Evolutionary conservation across 441 rosid species (phyloP).

Genomic region (Euphorbia celastroides): DNA sequence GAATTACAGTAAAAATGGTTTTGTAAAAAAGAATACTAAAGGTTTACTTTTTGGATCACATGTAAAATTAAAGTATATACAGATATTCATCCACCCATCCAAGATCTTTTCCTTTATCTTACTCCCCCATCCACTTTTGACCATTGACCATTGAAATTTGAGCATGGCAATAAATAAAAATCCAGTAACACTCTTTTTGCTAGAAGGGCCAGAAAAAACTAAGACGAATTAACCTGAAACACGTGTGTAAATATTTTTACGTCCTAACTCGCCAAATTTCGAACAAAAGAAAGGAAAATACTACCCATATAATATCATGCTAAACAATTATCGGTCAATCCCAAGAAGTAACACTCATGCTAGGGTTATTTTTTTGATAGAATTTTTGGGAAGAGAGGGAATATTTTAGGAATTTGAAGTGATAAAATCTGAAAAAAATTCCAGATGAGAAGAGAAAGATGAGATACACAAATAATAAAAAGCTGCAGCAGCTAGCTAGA

Average conservation of each 20-base stretch:
- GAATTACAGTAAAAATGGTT: no score
- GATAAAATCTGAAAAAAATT: not conserved
- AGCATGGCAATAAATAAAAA: no score
- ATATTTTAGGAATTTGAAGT: not conserved
- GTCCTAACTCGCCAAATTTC: no score
- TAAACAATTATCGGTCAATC: no score
- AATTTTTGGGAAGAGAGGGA: not conserved
- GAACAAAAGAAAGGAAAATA: no score
- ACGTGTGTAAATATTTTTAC: no score
- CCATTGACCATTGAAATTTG: not conserved
- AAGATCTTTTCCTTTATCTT: not conserved
- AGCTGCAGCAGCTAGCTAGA: slow-evolving; percentile 31
- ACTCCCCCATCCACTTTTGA: not conserved
- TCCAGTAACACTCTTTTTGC: no score
- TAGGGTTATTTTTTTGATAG: not conserved
- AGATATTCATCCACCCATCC: not conserved
- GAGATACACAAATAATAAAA: slow-evolving; percentile 22
- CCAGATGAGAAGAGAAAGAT: slow-evolving; percentile 10
- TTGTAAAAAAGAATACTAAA: not conserved
- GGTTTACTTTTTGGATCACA: not conserved
- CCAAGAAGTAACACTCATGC: not conserved
- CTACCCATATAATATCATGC: no score
- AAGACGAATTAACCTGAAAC: no score
- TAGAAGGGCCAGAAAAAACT: no score
- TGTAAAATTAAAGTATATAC: not conserved